Evolutionary conservation across 2,329 filamentous ascomycete species (phyloP), one percentile per base, ranked within the genome.

Genomic region (Exophiala sp.): DNA sequence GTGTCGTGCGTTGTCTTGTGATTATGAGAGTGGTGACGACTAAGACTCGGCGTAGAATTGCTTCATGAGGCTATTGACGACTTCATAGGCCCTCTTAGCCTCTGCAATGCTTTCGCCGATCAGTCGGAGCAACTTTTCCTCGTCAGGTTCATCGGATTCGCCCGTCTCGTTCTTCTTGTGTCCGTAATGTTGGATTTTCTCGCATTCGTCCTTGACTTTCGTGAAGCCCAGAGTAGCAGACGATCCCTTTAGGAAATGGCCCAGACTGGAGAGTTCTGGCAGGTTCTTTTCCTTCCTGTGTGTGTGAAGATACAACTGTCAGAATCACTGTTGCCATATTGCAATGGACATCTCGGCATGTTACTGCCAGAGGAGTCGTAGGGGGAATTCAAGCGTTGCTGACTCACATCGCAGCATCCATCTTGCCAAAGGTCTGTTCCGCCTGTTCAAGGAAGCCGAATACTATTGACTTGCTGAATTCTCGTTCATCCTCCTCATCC

Each of bases 171-270:
- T 89, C 70, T 90, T 88, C 62, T 79, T 76, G 63, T 86, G 85
- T 59, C 91, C 91, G 66, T 83, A 94, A 64, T 95, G 85, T 70
- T 98, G 91, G 63, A 98, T 96, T 75, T 94, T 89, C 71, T 97
- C 90, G 72, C 93, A 98, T 56, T 82, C 85, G 64, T 96, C 89
- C 67, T 88, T 87, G 62, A 98, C 85, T 68, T 94, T 94, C 63
- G 80, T 84, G 48, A 97, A 79, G 39, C 93, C 93, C 46, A 98
- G 79, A 2, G 93, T 96, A 32, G 93, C 91, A 7, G 91, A 96
- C 5, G 91, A 97, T 53, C 93, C 93, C 72, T 98, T 98, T 60
- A 98, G 78, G 73, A 95, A 98, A 71, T 98, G 93, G 35, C 93
- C 93, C 24, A 95, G 82, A 46, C 80, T 77, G 27, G 88, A 95